Conservation (phyloP, 768 basidiomycete genomes). For the Macrocybe gigantea region DNA sequence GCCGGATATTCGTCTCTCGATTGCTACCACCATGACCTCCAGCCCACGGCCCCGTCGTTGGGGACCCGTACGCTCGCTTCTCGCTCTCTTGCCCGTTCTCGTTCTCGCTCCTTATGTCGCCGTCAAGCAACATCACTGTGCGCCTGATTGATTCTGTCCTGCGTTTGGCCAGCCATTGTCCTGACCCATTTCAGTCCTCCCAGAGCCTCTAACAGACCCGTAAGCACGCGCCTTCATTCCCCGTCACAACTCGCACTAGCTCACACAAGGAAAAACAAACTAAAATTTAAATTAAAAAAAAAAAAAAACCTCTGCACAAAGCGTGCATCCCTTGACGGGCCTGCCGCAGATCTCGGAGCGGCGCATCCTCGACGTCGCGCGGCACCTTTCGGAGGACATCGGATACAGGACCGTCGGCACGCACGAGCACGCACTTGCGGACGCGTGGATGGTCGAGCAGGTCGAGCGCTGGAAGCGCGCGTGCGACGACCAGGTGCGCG, state of each 20-base stretch:
- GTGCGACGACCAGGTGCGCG: conserved; percentile 51
- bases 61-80: conserved; percentile 56
- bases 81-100: conserved; percentile 50
- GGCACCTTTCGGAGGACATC: conserved; percentile 75
- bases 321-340: conserved; percentile 40
- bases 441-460: conserved; percentile 73
- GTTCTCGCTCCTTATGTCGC: conserved; percentile 43
- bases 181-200: conserved; percentile 36
- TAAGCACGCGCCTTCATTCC: conserved; percentile 21
- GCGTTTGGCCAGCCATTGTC: too few relatives aligned
- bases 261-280: too few relatives aligned
- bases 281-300: not conserved
- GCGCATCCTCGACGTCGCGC: conserved; percentile 57
- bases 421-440: conserved; percentile 78
- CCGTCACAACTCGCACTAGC: too few relatives aligned
- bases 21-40: too few relatives aligned
- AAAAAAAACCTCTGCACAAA: too few relatives aligned
- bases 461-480: conserved; percentile 53
- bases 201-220: conserved; percentile 48
- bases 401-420: conserved; percentile 93
- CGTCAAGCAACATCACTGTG: conserved; percentile 43
- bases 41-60: conserved; percentile 23
- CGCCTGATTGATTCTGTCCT: conserved; percentile 7
- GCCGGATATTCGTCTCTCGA: too few relatives aligned
- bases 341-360: conserved; percentile 70